Evolutionary conservation across 1,284 basidiomycete genomes (phyloP).

Genomic region (Austroboletus novae-zelandiae): DNA sequence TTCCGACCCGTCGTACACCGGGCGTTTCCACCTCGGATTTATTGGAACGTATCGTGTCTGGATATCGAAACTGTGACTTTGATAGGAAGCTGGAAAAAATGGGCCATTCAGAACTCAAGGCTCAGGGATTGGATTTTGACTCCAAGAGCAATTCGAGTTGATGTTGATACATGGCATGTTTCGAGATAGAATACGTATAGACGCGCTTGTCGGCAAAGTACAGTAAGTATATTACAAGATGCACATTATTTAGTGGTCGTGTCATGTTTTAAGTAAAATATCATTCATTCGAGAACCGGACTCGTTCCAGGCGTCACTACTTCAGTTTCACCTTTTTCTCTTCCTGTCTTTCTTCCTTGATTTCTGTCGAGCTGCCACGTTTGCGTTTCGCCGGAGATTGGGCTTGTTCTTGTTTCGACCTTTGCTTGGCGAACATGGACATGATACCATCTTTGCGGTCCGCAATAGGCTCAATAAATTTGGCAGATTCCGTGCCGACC

Average conservation of each 20-base stretch:
- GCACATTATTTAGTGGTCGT: background rate
- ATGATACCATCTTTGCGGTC: constrained; percentile 85
- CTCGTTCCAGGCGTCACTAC: background rate
- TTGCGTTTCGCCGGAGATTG: constrained; percentile 25
- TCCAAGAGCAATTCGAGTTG: constrained; percentile 7
- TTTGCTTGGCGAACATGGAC: constrained; percentile 80
- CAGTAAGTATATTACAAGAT: constrained; percentile 19
- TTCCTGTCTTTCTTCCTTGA: constrained; percentile 16
- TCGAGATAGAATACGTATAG: background rate
- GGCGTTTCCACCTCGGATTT: constrained; percentile 93
- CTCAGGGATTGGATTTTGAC: constrained; percentile 44
- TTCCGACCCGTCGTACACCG: constrained; percentile 93
- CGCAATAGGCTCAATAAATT: constrained; percentile 80
- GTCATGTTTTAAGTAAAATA: background rate
- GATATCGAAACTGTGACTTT: constrained; percentile 80
- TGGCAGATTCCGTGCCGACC: constrained; percentile 79
- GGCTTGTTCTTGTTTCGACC: constrained; percentile 25
- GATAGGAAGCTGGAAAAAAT: constrained; percentile 90
- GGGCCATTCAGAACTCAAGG: constrained; percentile 70
- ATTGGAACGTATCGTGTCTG: constrained; percentile 84
- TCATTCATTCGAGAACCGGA: background rate
- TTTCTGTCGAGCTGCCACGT: constrained; percentile 9
- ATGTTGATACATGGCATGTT: background rate
- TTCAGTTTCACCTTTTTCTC: constrained; percentile 24
- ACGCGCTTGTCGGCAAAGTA: background rate